Evolutionary conservation across 805 yeast genomes (phyloP), one percentile per base, ranked within the genome.

Genomic region (Starmerella vaccinii): DNA sequence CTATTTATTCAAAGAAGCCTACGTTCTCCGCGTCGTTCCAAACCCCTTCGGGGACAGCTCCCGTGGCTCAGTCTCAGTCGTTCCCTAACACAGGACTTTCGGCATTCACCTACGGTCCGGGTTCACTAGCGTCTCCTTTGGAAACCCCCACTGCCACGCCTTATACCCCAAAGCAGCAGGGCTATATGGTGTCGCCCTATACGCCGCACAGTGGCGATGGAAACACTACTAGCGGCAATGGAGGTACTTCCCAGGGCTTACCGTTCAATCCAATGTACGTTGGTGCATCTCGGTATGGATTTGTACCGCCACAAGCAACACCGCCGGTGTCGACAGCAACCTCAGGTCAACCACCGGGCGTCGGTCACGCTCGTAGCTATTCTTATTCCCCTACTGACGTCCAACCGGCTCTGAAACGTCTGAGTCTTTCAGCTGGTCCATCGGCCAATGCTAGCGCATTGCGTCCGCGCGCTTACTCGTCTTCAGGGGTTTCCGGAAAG

Each of bases 391-490:
- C 50, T 4, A 27, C 32, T 1, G 54, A 55, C 16, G 26, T 34
- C 6, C 52, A 47, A 19, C 29, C 49, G 3, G 27, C 47, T 5
- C 6, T 53, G 38, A 30, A 37, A 15, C 49, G 57, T 4, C 8
- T 50, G 35, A 50, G 54, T 3, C n/a, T 53, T 5, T 32, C 47
- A 1, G 32, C 34, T 2, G 24, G 15, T 13, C 19, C 27, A 16
- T 24, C 51, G 18, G 34, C 51, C 23, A 24, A 47, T 3, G 19
- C 47, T 1, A 44, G 41, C 7, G 10, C 26, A 24, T 18, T 27
- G 7, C 45, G 57, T 8, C 57, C 57, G 3, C 45, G 57, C 5
- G 57, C 57, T 0, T 53, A 53, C 30, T 53, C 57, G 9, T 46
- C 47, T n/a, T 40, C 45, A 5, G 45, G 45, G 4, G 23, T 21